phyloP scores from a whole-genome alignment of 2,329 filamentous ascomycete species.

The Huntiella decipiens region DNA sequence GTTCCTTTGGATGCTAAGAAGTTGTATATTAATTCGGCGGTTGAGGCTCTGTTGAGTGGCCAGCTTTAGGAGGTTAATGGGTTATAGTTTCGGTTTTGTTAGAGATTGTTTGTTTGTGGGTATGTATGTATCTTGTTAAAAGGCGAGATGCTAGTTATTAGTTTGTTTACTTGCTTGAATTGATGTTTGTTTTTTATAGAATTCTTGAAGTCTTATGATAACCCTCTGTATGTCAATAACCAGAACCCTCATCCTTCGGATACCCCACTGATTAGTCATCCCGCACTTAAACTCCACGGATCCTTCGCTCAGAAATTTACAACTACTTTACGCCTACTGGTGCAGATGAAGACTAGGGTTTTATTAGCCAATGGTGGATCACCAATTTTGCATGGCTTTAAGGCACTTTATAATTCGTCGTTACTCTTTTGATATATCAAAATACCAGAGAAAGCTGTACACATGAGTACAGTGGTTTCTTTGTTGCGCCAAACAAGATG shows the following conservation, averaged over 20 bases:
- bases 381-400: no score
- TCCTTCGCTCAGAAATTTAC: no score
- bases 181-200: not conserved
- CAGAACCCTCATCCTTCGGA: no score
- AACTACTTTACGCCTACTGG: no score
- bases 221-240: no score
- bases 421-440: no score
- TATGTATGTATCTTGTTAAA: conserved; percentile 3
- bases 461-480: not conserved
- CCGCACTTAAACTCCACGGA: no score
- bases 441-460: no score
- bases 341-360: no score
- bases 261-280: no score
- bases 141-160: not conserved
- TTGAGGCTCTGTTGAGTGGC: conserved; percentile 60
- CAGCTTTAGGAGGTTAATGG: conserved; percentile 34
- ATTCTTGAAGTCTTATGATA: not conserved
- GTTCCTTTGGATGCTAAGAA: conserved; percentile 72
- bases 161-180: conserved; percentile 5
- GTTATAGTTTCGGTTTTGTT: not conserved
- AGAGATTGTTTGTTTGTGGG: conserved; percentile 1
- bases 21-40: conserved; percentile 82
- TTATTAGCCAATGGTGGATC: no score
- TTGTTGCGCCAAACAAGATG: conserved; percentile 2
- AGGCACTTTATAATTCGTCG: no score